These are phyloP conservation scores for Talaromyces sp. DNA, from an alignment of 2,329 filamentous ascomycete genomes.

Conservation along the genomic window DNA sequence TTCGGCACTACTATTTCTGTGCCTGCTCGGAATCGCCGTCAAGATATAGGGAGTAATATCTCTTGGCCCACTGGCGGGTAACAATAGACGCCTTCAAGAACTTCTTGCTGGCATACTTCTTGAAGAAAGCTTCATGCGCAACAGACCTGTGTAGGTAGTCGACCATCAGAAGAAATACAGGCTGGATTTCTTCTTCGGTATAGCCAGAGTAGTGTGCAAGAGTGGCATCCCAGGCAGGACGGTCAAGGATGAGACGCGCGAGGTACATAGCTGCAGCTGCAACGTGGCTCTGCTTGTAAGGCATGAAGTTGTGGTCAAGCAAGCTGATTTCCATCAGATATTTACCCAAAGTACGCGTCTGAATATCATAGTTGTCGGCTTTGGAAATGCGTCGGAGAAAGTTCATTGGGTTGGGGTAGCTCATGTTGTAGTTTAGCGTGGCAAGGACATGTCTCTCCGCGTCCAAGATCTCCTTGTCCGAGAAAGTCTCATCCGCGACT, in stretches of 20 bases:
- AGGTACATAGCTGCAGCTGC: slow-evolving; percentile 95
- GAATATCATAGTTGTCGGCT: slow-evolving; percentile 98
- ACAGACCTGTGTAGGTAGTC: slow-evolving; percentile 92
- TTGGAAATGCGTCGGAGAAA: slow-evolving; percentile 98
- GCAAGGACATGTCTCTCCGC: slow-evolving; percentile 93
- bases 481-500: slow-evolving; percentile 94
- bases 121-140: slow-evolving; percentile 95
- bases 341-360: slow-evolving; percentile 94
- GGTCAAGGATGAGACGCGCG: slow-evolving; percentile 82
- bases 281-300: slow-evolving; percentile 82
- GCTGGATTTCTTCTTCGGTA: slow-evolving; percentile 85
- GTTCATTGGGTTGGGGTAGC: slow-evolving; percentile 99
- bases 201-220: slow-evolving; percentile 91
- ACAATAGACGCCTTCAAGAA: slow-evolving; percentile 96
- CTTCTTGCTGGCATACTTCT: slow-evolving; percentile 99
- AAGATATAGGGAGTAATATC: slow-evolving; percentile 52
- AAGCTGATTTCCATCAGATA: slow-evolving; percentile 97
- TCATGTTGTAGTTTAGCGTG: slow-evolving; percentile 92
- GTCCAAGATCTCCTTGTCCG: slow-evolving; percentile 88
- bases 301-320: slow-evolving; percentile 90
- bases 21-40: slow-evolving; percentile 30
- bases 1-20: slow-evolving; percentile 4
- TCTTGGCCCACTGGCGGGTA: slow-evolving; percentile 90
- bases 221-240: slow-evolving; percentile 87
- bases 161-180: slow-evolving; percentile 89